phyloP scores from a whole-genome alignment of 176 grass and related monocot species.

The Oryza nivara region DNA sequence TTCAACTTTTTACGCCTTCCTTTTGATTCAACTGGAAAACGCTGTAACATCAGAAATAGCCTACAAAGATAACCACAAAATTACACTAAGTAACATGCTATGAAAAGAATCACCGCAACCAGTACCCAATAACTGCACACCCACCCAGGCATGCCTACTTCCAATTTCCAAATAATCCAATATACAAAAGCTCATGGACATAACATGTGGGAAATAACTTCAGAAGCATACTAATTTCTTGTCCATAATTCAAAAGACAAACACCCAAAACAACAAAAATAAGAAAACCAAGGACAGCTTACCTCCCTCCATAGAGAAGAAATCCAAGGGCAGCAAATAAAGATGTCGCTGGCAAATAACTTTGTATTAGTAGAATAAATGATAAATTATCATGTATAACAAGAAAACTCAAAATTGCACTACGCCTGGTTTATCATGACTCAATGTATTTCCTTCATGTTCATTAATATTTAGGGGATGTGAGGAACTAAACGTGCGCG shows the following conservation, averaged over 20 bases:
- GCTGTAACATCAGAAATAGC: conserved; percentile 73
- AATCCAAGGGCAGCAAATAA: conserved; percentile 61
- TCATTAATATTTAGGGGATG: neutral
- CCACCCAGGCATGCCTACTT: neutral
- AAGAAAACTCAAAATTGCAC: neutral
- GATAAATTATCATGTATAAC: conserved; percentile 16
- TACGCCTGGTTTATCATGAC: neutral
- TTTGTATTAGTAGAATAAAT: conserved; percentile 16
- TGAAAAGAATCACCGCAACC: neutral
- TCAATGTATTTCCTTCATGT: neutral
- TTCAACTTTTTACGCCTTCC: conserved; percentile 66
- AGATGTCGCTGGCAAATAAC: conserved; percentile 51
- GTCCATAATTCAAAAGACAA: neutral
- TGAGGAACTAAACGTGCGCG: neutral
- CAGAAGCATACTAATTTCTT: neutral
- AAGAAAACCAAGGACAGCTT: conserved; percentile 12
- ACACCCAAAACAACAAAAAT: neutral
- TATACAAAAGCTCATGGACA: neutral
- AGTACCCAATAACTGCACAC: neutral
- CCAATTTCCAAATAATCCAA: conserved; percentile 10
- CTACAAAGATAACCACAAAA: conserved; percentile 45
- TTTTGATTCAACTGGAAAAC: conserved; percentile 73
- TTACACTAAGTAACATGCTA: neutral
- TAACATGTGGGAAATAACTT: conserved; percentile 6
- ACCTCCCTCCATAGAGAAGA: conserved; percentile 79